Base-by-base conservation (phyloP, 2,329 filamentous ascomycete genomes). In the Alternaria sp. region DNA sequence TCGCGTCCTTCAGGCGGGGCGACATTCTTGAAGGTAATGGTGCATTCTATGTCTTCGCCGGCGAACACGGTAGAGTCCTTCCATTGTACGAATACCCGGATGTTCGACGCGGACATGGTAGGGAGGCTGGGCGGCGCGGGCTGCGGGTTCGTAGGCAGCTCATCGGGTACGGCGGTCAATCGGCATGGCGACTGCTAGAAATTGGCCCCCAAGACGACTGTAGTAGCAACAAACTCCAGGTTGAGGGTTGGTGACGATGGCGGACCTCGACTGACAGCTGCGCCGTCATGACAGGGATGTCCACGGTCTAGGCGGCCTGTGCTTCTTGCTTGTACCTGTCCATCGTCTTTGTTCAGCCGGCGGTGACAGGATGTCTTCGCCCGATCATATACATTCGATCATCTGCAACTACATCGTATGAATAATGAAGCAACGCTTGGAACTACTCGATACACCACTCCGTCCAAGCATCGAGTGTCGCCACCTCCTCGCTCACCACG, bases 51-150 rank as follows among this genome's bases (percentile, higher is more conserved):
- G 77, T 97, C 91, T 85, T 99, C 96, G 81, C 96, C 96, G 61
- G 96, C 93, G 82, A 98, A 99, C 74, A 99, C 93, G 66, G 92
- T 94, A 80, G 95, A 90, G 78, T 97, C 92, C 80, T 93, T 91
- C 92, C 95, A 99, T 83, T 91, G 90, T 80, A 99, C 93, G 80
- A 95, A 97, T 81, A 97, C 95, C 80, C 94, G 92, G 79, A 99
- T 93, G 84, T 96, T 95, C 70, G 77, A 79, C 55, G 70, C 57
- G 65, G 68, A 69, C 69, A 71, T 81, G 73, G 70, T 79, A 70
- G 61, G 69, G 72, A 66, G 67, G 65, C 59, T 58, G 65, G 65
- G 58, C 61, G 70, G 65, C 66, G 68, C 70, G 66, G 72, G 72
- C 70, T 70, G 76, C 73, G 57, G 64, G 57, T 66, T 61, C 45